These are phyloP conservation scores for Trametes coccinea DNA, from an alignment of 768 basidiomycete genomes.

Conservation along the genomic window DNA sequence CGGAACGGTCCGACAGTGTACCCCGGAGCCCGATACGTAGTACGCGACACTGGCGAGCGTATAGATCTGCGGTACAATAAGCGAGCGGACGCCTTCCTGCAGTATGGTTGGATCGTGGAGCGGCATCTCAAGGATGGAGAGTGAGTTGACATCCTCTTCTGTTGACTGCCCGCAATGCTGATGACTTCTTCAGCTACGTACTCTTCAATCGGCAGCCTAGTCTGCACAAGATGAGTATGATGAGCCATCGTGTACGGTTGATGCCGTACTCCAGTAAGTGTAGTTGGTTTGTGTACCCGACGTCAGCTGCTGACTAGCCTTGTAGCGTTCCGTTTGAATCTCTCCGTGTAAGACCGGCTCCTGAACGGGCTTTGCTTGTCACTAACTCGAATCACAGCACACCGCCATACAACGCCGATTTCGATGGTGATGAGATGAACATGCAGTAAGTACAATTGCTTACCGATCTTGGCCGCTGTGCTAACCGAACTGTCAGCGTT, in stretches of 20 bases:
- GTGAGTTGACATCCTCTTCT: conserved; percentile 51
- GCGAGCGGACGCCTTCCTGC: conserved; percentile 90
- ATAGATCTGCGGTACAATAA: conserved; percentile 97
- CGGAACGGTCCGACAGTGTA: conserved; percentile 93
- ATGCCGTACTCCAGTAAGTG: conserved; percentile 97
- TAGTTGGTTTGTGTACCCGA: conserved; percentile 6
- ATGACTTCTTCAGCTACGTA: conserved; percentile 59
- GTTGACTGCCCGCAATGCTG: background rate
- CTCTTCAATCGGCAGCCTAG: conserved; percentile 98
- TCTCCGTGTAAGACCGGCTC: conserved; percentile 78
- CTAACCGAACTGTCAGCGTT: conserved; percentile 52
- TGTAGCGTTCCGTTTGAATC: conserved; percentile 92
- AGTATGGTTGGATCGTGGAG: conserved; percentile 99
- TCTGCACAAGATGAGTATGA: conserved; percentile 99
- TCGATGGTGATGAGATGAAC: conserved; percentile 99
- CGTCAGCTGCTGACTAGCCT: conserved; percentile 3
- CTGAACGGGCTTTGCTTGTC: conserved; percentile 8
- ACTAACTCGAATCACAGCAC: conserved; percentile 52
- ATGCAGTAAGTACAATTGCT: conserved; percentile 87
- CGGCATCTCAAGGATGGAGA: conserved; percentile 98
- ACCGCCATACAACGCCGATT: conserved; percentile 98
- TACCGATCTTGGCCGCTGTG: background rate
- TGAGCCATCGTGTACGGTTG: conserved; percentile 95
- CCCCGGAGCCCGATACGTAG: conserved; percentile 95
- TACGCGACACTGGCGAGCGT: conserved; percentile 95